Base-by-base conservation (phyloP, 306 rosid genomes). In the Aeschynomene evenia region DNA sequence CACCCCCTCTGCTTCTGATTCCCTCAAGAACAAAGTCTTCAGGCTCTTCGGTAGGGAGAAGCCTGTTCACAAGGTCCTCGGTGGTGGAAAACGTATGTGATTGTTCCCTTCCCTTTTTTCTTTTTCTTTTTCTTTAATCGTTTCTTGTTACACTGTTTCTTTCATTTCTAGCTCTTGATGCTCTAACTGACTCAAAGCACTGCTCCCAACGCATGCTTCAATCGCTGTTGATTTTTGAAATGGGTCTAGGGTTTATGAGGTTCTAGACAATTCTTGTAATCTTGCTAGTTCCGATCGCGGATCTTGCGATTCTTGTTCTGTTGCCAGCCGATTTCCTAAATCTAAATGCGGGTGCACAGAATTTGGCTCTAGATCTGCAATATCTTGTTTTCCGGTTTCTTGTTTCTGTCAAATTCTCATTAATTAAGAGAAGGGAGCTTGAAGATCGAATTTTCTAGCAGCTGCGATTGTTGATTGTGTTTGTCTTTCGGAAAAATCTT, bases 1-100 rank as follows among this genome's bases (percentile, higher is more conserved):
- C 18, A 12, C 21, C 19, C 6, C 75, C 0, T 63, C 91, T 52
- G 26, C 84, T 3, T 60, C 91, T 52, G 22, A 83, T 3, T 67
- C 96, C 9, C 2, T 80, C 12, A 82, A 95, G 80, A 12, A 76
- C 42, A 87, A 86, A 84, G 79, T 80, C 68, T 84, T 29, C 79
- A 86, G 91, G 84, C 82, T 91, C 45, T 91, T 95, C 37, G 99
- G 99, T n/a, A 83, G 97, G 81, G 99, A 91, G 48, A 81, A 51
- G 36, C 91, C 97, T 1, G 81, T 95, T 51, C 97, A 95, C 85
- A 61, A 77, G 71, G 95, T 89, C 70, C 53, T 95, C 11, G 99
- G 99, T 14, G 99, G 99, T 0, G 99, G 99, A 81, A 91, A 86
- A 85, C 90, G 99, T 91, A 81, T 51, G 92, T 29, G 46, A 42